Evolutionary conservation across 2,329 filamentous ascomycete genomes (phyloP), one percentile per base, ranked within the genome.

Genomic region (Colletotrichum chlorophyti): DNA sequence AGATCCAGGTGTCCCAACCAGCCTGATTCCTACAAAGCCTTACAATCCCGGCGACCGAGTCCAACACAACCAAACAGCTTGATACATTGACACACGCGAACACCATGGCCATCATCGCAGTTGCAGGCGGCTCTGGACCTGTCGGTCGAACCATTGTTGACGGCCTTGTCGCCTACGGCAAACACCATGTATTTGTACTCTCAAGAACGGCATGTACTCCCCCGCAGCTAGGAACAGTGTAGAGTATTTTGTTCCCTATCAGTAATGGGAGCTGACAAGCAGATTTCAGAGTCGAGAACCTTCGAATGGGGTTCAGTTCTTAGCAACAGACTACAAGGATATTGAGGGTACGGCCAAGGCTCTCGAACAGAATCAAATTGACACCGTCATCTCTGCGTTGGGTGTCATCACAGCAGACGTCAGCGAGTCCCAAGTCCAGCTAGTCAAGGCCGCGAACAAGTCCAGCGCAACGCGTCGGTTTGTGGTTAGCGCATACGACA

Each of bases 101-200:
- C 10, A 46, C 17, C 6, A 59, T 60, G 57, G 15, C 32, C 10
- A 65, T 74, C 12, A 66, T 82, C 34, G 79, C 76, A 41, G 73
- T 82, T 15, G 75, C 76, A 10, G 79, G 79, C 38, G 79, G 79
- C 4, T 75, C 73, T 1, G 78, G 78, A n/a, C 68, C 68, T 9
- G 66, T 82, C 2, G 79, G 79, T 12, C 73, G 71, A n/a, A 74
- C 77, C 1, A 71, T 83, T 34, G 74, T 82, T n/a, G 78, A 82
- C 10, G 74, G 69, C 12, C 58, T 82, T 11, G 60, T 61, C 14
- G 69, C 63, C 21, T 66, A 60, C 12, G 69, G 53, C 37, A 70
- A 73, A 40, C 71, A 76, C 58, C 54, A 75, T 14, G 68, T 80
- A 4, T 65, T 77, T 40, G 68, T 80, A 3, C 62, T 81, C 4